Evolutionary conservation across 208 protist genomes (phyloP).

Genomic region (Trypanosoma vivax): DNA sequence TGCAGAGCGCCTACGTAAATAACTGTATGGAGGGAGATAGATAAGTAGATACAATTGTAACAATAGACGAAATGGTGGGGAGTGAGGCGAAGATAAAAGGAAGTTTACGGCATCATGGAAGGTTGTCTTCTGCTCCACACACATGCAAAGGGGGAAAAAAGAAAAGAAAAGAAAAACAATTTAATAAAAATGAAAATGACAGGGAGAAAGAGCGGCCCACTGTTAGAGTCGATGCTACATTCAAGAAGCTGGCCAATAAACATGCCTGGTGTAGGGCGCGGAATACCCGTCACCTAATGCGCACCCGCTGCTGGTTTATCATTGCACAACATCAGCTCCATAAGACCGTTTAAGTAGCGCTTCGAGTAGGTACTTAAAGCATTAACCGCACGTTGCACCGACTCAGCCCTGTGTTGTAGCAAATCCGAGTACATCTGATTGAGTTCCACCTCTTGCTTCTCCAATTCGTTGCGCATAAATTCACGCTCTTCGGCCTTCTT

Average conservation of each 20-base stretch:
- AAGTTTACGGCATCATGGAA: too few relatives aligned
- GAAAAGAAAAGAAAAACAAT: too few relatives aligned
- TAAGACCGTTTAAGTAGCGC: conserved; percentile 34
- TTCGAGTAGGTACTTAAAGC: conserved; percentile 17
- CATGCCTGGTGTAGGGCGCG: too few relatives aligned
- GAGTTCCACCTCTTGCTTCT: conserved; percentile 26
- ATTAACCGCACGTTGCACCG: conserved; percentile 19
- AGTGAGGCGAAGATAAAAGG: too few relatives aligned
- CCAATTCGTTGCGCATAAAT: conserved; percentile 14
- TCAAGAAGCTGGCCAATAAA: too few relatives aligned
- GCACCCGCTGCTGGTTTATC: conserved; percentile 8
- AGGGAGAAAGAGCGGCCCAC: too few relatives aligned
- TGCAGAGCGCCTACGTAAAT: background rate
- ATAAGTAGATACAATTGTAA: conserved; percentile 4
- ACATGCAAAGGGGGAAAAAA: too few relatives aligned
- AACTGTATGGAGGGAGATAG: background rate
- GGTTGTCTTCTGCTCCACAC: too few relatives aligned
- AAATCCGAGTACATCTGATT: conserved; percentile 10
- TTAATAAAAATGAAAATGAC: too few relatives aligned
- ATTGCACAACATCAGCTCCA: conserved; percentile 8
- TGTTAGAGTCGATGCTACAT: too few relatives aligned
- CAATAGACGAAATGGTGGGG: too few relatives aligned
- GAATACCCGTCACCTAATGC: too few relatives aligned
- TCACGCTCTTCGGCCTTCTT: conserved; percentile 38
- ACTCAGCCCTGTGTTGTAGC: conserved; percentile 26